These are phyloP conservation scores for Fusarium redolens DNA, from an alignment of 2,329 filamentous ascomycete species.

Conservation along the genomic window DNA sequence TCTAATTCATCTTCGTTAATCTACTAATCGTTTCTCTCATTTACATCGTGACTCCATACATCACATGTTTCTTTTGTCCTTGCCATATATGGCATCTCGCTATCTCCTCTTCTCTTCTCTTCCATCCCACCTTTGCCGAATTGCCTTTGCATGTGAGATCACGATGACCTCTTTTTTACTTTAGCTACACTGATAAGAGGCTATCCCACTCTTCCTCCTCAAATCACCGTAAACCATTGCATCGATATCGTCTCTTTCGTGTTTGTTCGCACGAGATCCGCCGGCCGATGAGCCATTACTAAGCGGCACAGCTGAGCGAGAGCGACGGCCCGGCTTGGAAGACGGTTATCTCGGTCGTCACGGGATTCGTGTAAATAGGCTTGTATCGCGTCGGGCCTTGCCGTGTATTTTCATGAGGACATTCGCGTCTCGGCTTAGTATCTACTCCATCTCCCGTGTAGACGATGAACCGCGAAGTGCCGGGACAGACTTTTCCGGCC, in stretches of 20 bases:
- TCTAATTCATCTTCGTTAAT: conserved; percentile 6
- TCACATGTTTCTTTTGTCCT: conserved; percentile 5
- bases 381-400: not conserved
- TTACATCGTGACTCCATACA: not conserved
- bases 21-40: not conserved
- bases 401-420: no score
- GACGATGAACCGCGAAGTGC: not conserved
- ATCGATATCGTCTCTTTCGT: not conserved
- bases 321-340: not conserved
- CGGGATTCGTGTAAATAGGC: not conserved
- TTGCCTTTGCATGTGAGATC: not conserved
- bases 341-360: not conserved
- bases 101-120: not conserved
- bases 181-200: not conserved
- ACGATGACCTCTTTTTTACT: not conserved
- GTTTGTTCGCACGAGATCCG: not conserved
- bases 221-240: not conserved
- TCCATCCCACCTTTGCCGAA: not conserved
- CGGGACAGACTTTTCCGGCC: not conserved
- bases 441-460: no score
- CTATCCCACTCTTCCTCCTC: not conserved
- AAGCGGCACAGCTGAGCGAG: not conserved
- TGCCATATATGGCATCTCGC: not conserved
- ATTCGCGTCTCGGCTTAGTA: not conserved
- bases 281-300: not conserved